Base-by-base conservation (phyloP, 2,329 filamentous ascomycete genomes). In the Xenoacremonium recifei region DNA sequence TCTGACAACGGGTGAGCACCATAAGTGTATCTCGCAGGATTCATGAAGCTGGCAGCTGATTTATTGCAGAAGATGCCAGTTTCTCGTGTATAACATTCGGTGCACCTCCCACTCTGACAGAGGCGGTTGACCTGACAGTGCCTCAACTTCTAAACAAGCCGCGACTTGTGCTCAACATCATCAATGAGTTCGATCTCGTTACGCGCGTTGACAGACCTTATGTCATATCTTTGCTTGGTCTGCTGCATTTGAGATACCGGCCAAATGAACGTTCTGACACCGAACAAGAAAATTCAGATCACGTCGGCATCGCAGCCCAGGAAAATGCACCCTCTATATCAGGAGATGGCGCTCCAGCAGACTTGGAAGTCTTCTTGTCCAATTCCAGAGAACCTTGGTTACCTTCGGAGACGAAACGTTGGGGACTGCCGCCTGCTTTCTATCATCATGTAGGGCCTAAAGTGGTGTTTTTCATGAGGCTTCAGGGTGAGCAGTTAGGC, bases 161-260 rank as follows among this genome's bases (percentile, higher is more conserved):
- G 44, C 53, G 3, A 10, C n/a, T 55, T 2, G 54, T 40, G 7
- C 7, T 57, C n/a, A 57, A 55, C n/a, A 44, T 57, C 11, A 47
- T 50, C 27, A 57, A 57, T n/a, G 51, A 57, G 29, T 57, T 57
- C 11, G 54, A 57, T 7, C 33, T 51, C 3, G 48, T 57, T 7
- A 52, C 44, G 18, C 51, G 53, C n/a, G 48, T 48, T 5, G 51
- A 57, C 20, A 47, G 45, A 12, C 44, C 44, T 2, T 57, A 57
- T 21, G 46, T 54, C 3, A 38, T 55, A 12, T 55, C 54, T 2
- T 18, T 56, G 11, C 44, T 53, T 15, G 44, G 53, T 9, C 19
- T 57, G 2, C 45, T 42, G 9, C 45, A 44, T 31, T 35, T 20
- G 3, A 48, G 40, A 7, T 39, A 44, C 20, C 40, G 37, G 12